A percentile compares a stretch with the other conserved stretches of the same genome.
Evolutionary conservation across 805 yeast genomes (phyloP).

Genomic region (Saturnispora sanitii): DNA sequence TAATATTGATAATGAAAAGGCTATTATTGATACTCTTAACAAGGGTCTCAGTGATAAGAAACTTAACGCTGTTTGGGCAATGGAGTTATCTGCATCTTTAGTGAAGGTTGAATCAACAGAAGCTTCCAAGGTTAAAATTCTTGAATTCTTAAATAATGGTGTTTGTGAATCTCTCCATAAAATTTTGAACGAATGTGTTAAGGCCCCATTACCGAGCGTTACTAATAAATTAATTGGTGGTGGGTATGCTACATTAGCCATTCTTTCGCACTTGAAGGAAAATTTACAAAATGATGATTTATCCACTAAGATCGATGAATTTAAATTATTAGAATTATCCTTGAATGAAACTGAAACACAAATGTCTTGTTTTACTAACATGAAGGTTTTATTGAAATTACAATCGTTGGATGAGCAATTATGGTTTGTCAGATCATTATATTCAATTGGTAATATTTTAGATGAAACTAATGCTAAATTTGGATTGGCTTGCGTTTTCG

Average conservation of each 20-base stretch:
- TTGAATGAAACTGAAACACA: constrained; percentile 29
- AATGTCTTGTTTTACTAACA: constrained; percentile 39
- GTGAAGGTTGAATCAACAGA: constrained; percentile 3
- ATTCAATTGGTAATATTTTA: constrained; percentile 21
- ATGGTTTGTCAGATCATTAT: constrained; percentile 45
- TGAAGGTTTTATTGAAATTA: constrained; percentile 44
- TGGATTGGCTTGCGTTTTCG: constrained; percentile 43
- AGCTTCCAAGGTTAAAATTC: constrained; percentile 1
- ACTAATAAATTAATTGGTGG: constrained; percentile 42
- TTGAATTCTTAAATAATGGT: constrained; percentile 10
- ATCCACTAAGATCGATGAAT: constrained; percentile 16
- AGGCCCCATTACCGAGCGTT: constrained; percentile 45
- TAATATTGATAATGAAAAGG: constrained; percentile 17
- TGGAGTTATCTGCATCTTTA: constrained; percentile 34
- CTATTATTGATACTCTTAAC: constrained; percentile 27
- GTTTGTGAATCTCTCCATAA: constrained; percentile 9
- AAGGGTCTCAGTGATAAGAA: constrained; percentile 62
- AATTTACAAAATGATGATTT: constrained; percentile 8
- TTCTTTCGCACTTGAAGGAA: constrained; percentile 16
- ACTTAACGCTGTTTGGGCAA: constrained; percentile 56
- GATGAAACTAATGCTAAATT: constrained; percentile 16
- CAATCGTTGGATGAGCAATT: constrained; percentile 33
- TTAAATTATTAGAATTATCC: constrained; percentile 27
- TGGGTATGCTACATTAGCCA: constrained; percentile 39
- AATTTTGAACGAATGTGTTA: constrained; percentile 33